Conservation (phyloP, 371 early-diverging fungal species). For the Mortierella polycephala region DNA sequence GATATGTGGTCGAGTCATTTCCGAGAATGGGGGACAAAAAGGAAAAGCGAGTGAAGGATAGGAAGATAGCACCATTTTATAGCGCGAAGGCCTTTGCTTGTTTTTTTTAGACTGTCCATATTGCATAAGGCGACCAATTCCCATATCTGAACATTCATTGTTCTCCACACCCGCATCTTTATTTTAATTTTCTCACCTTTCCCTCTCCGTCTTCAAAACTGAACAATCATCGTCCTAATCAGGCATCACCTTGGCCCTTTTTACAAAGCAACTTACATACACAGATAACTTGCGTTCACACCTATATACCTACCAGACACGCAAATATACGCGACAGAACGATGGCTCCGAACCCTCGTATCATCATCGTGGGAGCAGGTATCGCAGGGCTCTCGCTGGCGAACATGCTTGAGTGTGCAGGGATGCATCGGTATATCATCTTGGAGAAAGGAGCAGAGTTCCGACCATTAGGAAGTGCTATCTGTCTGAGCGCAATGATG, state of each 20-base stretch:
- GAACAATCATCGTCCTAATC: constrained; percentile 9
- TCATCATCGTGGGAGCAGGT: constrained; percentile 39
- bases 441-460: constrained; percentile 17
- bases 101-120: background rate
- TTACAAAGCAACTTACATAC: no score
- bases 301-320: no score
- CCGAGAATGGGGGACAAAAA: no score
- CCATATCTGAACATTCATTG: constrained; percentile 33
- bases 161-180: constrained; percentile 1
- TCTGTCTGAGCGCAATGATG: constrained; percentile 26
- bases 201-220: background rate
- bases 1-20: no score
- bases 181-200: background rate
- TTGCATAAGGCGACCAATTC: constrained; percentile 11
- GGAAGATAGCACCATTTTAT: no score
- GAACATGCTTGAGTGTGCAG: constrained; percentile 43
- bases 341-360: constrained; percentile 32
- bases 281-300: no score
- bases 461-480: constrained; percentile 21
- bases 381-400: constrained; percentile 32
- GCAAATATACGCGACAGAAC: background rate
- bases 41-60: no score
- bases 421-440: constrained; percentile 23
- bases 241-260: background rate
- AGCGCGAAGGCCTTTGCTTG: background rate